Conservation (phyloP, 2,329 filamentous ascomycete species). For the Ilyonectria sp. region DNA sequence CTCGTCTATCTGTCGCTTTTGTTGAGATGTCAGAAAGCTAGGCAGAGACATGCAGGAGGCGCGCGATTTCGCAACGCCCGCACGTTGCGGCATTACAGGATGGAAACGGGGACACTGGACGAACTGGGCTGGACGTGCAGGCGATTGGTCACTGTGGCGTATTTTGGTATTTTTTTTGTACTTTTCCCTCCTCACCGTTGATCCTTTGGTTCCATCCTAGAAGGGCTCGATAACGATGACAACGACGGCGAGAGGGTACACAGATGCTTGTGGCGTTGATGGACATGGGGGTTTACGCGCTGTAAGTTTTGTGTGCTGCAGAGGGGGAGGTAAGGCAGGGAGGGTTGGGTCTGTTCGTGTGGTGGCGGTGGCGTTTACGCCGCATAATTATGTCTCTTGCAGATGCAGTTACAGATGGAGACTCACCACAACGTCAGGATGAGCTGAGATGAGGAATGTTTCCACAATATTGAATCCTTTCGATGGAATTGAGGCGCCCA, state of each 20-base stretch:
- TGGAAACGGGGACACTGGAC: constrained; percentile 21
- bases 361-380: constrained; percentile 23
- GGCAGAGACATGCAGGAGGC: constrained; percentile 28
- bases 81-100: constrained; percentile 43
- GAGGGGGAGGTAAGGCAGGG: constrained; percentile 8
- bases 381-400: constrained; percentile 22
- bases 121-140: constrained; percentile 19
- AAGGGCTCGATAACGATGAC: constrained; percentile 4
- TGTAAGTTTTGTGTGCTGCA: neutral
- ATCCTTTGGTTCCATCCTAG: constrained; percentile 23
- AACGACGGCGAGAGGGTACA: neutral
- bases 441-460: constrained; percentile 14
- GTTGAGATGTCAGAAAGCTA: constrained; percentile 28
- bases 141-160: constrained; percentile 21
- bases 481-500: constrained; percentile 15
- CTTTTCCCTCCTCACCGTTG: constrained; percentile 4
- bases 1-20: constrained; percentile 32
- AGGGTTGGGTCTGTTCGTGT: neutral
- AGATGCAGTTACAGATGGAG: constrained; percentile 11
- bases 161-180: constrained; percentile 2
- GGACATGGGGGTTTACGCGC: neutral
- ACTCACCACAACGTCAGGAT: constrained; percentile 10
- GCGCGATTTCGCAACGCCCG: constrained; percentile 38
- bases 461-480: neutral
- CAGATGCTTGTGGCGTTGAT: neutral